Evolutionary conservation across 805 yeast genomes (phyloP).

Genomic region (Debaryomyces hansenii): DNA sequence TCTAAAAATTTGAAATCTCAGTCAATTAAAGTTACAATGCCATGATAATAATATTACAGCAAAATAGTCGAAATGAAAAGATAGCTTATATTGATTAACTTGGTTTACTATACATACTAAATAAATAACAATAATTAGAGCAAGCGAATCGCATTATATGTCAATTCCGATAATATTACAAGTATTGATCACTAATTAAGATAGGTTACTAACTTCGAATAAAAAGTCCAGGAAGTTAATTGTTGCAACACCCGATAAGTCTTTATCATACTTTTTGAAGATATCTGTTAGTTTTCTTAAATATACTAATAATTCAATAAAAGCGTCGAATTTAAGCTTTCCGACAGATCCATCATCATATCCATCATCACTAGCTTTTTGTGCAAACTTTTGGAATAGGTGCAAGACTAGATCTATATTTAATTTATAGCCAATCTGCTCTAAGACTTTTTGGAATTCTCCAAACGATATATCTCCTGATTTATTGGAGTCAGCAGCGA

Average conservation of each 20-base stretch:
- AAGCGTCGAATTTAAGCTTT: slow-evolving; percentile 70
- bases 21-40: too few species aligned
- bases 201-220: slow-evolving; percentile 46
- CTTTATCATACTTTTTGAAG: slow-evolving; percentile 74
- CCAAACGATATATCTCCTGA: slow-evolving; percentile 63
- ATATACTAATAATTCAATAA: slow-evolving; percentile 79
- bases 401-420: slow-evolving; percentile 56
- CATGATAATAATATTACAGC: too few species aligned
- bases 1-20: too few species aligned
- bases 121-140: too few species aligned
- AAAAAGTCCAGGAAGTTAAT: slow-evolving; percentile 66
- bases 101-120: too few species aligned
- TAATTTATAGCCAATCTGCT: slow-evolving; percentile 65
- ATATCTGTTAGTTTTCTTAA: slow-evolving; percentile 73
- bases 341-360: slow-evolving; percentile 30
- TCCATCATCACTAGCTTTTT: slow-evolving; percentile 25
- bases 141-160: too few species aligned
- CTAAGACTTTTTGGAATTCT: slow-evolving; percentile 61
- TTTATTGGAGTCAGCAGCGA: slow-evolving; percentile 58
- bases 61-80: too few species aligned
- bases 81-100: too few species aligned
- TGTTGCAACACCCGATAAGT: slow-evolving; percentile 70
- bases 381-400: slow-evolving; percentile 57
- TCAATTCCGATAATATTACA: not conserved
- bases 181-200: slow-evolving; percentile 6